Evolutionary conservation across 495 filamentous ascomycete genomes (phyloP), one percentile per base, ranked within the genome.

Genomic region (Neurospora sp.): DNA sequence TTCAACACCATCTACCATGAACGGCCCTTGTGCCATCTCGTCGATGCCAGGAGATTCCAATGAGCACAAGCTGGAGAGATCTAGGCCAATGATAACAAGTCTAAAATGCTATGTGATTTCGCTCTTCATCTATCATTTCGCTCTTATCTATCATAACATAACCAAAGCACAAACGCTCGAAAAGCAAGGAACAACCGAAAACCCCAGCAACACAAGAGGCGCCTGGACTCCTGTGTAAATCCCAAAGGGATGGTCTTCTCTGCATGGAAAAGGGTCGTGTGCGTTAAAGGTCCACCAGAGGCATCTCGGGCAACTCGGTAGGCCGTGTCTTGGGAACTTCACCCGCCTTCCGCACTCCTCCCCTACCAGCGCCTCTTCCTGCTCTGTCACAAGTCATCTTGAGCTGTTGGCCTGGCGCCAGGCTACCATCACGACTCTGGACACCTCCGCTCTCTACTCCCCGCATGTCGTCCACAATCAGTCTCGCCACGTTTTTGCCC

Each of bases 401-500:
- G 54, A 66, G 54, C 54, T 66, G 39, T 54, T 49, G 8, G 44
- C 70, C 37, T 71, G 18, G 39, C 42, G 14, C 39, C n/a, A 37
- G 39, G 35, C 66, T 66, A 39, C 37, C 72, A 49, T 72, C n/a
- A 16, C 9, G 4, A 38, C 38, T 70, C 44, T 60, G 66, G 12
- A 49, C 54, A 12, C 54, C 40, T 9, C 72, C 71, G 46, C 70
- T 78, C 49, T 38, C 23, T 9, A 69, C 70, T 4, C 69, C 77
- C 44, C 76, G 11, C 54, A 81, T 78, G 35, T 87, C 89, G 76
- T 94, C 87, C 5, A 91, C 85, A 70, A 98, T 87, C 49, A 98
- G 83, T 37, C 86, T 86, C 14, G 96, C 96, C 44, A 98, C 92
- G 83, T 99, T 98, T 87, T 90, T 95, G 0, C 96, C 96, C 95